Evolutionary conservation across 1,284 basidiomycete genomes (phyloP).

Genomic region (Moniliella sp.): DNA sequence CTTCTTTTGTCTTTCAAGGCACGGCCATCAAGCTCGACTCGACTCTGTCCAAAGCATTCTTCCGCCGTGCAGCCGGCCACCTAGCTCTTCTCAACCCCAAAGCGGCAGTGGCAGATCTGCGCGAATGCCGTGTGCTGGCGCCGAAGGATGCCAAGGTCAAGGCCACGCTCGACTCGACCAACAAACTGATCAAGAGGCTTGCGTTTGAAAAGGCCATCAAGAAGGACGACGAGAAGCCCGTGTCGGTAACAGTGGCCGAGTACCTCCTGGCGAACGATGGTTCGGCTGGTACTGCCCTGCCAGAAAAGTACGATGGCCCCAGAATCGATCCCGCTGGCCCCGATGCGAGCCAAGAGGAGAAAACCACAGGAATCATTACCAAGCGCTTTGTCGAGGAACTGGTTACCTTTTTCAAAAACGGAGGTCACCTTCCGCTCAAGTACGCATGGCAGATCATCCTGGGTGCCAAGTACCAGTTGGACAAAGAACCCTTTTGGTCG

Average conservation of each 20-base stretch:
- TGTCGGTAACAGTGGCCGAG: conserved; percentile 11
- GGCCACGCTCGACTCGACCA: conserved; percentile 61
- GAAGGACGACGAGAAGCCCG: conserved; percentile 14
- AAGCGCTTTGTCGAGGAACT: conserved; percentile 55
- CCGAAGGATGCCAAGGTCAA: conserved; percentile 39
- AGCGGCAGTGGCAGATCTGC: conserved; percentile 21
- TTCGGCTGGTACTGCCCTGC: conserved; percentile 9
- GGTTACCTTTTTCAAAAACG: conserved; percentile 79
- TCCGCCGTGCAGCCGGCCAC: conserved; percentile 73
- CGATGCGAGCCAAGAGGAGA: conserved; percentile 56
- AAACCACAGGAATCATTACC: conserved; percentile 30
- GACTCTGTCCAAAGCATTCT: conserved; percentile 75
- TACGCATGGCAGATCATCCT: conserved; percentile 87
- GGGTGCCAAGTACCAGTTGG: conserved; percentile 56
- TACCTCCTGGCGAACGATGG: conserved; percentile 20
- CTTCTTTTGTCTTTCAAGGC: conserved; percentile 36
- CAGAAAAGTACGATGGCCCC: conserved; percentile 18
- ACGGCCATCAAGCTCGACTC: conserved; percentile 72
- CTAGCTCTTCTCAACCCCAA: conserved; percentile 51
- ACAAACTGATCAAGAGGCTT: conserved; percentile 53
- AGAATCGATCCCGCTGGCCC: conserved; percentile 9
- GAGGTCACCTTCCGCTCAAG: conserved; percentile 52
- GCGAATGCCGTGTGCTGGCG: conserved; percentile 2
- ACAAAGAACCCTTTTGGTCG: conserved; percentile 58
- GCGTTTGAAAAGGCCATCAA: conserved; percentile 29